Conservation (phyloP, 371 early-diverging fungal genomes). For the Gilbertella persicaria region DNA sequence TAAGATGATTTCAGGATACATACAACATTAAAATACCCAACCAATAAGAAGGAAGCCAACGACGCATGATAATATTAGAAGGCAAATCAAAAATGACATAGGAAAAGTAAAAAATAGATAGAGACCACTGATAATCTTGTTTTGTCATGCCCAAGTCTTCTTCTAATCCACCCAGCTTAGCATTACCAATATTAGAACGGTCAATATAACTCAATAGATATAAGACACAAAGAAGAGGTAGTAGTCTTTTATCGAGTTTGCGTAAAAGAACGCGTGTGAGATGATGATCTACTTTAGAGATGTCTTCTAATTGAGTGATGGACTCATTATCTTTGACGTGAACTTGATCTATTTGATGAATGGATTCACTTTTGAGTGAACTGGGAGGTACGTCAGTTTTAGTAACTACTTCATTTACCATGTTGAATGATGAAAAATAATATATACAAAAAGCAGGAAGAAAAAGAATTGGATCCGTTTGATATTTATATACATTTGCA, state of each 20-base stretch:
- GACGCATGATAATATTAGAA: slow-evolving; percentile 32
- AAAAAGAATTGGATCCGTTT: too few species aligned
- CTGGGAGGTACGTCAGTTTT: too few species aligned
- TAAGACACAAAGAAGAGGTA: slow-evolving; percentile 36
- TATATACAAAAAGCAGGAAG: too few species aligned
- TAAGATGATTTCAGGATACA: neutral
- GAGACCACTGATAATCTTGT: slow-evolving; percentile 25
- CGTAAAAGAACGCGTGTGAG: neutral
- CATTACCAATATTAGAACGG: slow-evolving; percentile 49
- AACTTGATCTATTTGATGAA: neutral
- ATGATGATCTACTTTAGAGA: neutral
- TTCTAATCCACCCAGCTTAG: slow-evolving; percentile 40
- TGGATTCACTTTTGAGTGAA: slow-evolving; percentile 4
- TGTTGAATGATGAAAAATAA: too few species aligned
- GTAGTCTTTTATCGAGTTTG: slow-evolving; percentile 33
- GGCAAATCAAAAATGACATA: slow-evolving; percentile 34
- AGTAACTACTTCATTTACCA: too few species aligned
- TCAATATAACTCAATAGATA: slow-evolving; percentile 44
- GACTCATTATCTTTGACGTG: neutral
- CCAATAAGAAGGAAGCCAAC: slow-evolving; percentile 29
- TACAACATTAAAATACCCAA: slow-evolving; percentile 24
- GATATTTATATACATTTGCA: too few species aligned
- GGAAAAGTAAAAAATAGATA: slow-evolving; percentile 30
- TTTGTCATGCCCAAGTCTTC: slow-evolving; percentile 26
- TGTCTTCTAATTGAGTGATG: slow-evolving; percentile 1